These are phyloP conservation scores for Xylaria arbuscula DNA, from an alignment of 2,329 filamentous ascomycete species.

Conservation along the genomic window DNA sequence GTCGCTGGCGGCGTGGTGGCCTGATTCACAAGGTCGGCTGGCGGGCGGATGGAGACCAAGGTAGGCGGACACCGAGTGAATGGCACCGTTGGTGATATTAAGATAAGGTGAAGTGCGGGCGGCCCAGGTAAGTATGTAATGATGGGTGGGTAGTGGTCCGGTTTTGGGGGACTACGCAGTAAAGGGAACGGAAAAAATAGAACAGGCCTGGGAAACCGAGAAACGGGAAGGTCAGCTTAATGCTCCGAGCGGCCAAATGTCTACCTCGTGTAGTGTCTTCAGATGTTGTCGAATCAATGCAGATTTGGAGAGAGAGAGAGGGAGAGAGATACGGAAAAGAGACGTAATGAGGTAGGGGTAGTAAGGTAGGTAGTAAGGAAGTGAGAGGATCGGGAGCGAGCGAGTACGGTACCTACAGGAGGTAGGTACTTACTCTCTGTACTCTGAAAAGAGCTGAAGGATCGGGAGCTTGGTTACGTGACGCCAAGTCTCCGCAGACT, in stretches of 20 bases:
- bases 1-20: slow-evolving; percentile 37
- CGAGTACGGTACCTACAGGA: not conserved
- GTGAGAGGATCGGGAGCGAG: slow-evolving; percentile 9
- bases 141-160: slow-evolving; percentile 16
- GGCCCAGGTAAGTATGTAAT: slow-evolving; percentile 12
- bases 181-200: not conserved
- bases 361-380: not conserved
- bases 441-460: too few relatives aligned
- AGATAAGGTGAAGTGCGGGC: slow-evolving; percentile 17
- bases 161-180: slow-evolving; percentile 19
- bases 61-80: slow-evolving; percentile 30
- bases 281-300: not conserved
- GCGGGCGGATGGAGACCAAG: slow-evolving; percentile 19
- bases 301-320: not conserved
- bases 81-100: slow-evolving; percentile 17
- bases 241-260: slow-evolving; percentile 18
- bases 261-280: too few relatives aligned
- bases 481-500: slow-evolving; percentile 42
- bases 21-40: slow-evolving; percentile 32
- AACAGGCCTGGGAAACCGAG: not conserved
- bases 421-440: too few relatives aligned
- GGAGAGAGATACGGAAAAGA: not conserved
- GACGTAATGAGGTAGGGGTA: too few relatives aligned
- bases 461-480: slow-evolving; percentile 46
- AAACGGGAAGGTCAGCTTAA: slow-evolving; percentile 12